Evolutionary conservation across 805 yeast genomes (phyloP), one percentile per base, ranked within the genome.

Genomic region (Schizosaccharomyces cryophilus): DNA sequence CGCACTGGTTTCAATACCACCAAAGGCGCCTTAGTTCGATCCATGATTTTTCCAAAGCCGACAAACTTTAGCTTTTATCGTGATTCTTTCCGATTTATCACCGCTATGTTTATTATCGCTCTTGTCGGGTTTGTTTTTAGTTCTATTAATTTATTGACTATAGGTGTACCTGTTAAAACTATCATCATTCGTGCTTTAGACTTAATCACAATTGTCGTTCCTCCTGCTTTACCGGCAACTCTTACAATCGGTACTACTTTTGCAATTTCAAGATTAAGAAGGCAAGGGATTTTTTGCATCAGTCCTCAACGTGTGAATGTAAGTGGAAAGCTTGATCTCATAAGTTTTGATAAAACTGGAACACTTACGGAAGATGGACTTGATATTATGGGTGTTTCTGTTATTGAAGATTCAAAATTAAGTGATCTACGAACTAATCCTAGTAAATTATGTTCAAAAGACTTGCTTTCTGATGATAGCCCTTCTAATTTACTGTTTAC

Each of bases 151-250:
- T 93, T 93, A 70, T 77, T 90, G 63, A 75, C 80, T 66, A 72
- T 93, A 63, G 93, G 94, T 0, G 42, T 48, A 5, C 42, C 84
- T 4, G 78, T 78, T 64, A 75, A 75, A 58, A 72, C 84, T 45
- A 90, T 93, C 75, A 76, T 89, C 5, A 73, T 93, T 62, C 78
- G 99, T 66, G 97, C 97, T 0, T 74, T 93, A 61, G 99, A 93
- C 72, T 80, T 93, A 61, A 84, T 93, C 61, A 93, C 99, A 0
- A 88, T 93, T 69, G 98, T 93, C 5, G 96, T 93, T 1, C 99
- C 99, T 0, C 99, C 99, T 0, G 98, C 98, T 0, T 76, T 93
- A 56, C 99, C 99, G 0, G 98, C 98, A 0, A 93, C 99, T 0
- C 74, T 93, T 63, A 88, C 98, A 0, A 90, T 93, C 63, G 99